Evolutionary conservation across 495 filamentous ascomycete genomes (phyloP), one percentile per base, ranked within the genome.

Genomic region (Staphylotrichum longicolle): DNA sequence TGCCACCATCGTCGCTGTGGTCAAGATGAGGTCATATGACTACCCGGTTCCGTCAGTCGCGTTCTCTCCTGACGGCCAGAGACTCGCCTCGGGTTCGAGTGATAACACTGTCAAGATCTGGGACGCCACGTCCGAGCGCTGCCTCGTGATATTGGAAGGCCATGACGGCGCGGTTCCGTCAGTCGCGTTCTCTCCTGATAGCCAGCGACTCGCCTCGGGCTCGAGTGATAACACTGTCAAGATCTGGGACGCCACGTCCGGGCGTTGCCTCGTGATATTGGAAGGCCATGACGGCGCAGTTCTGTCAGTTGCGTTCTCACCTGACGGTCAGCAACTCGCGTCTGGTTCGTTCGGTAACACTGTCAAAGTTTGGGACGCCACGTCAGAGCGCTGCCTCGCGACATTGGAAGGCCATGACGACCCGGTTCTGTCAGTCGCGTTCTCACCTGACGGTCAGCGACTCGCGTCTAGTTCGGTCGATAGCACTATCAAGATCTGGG

Each of bases 121-220:
- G 76, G 68, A 75, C 59, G 35, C 51, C 32, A 63, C 61, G 55
- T 40, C 62, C 41, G 52, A 11, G 7, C 7, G 14, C 45, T 47
- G n/a, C 3, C 3, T 47, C n/a, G 45, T 15, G n/a, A 20, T 20
- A 2, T 12, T 44, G 4, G 41, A 62, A 32, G 63, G 44, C 14
- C 48, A 62, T 65, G 54, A 60, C 47, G 12, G 27, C 45, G 41
- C n/a, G 42, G 55, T 71, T 52, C 4, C 64, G 54, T 32, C 48
- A 7, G 68, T 78, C 3, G 69, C 69, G 11, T 81, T 76, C 66
- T 78, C 76, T 11, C 71, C 60, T 7, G 68, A 80, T 58, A 61
- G 66, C 37, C 65, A 63, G 54, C 59, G 8, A 33, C 54, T 62
- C 3, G 59, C 59, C n/a, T 66, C 63, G 20, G 54, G 41, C 10